A percentile compares a stretch with the other conserved stretches of the same genome.
phyloP scores from a whole-genome alignment of 2,329 filamentous ascomycete species.

The Talaromyces sp. region DNA sequence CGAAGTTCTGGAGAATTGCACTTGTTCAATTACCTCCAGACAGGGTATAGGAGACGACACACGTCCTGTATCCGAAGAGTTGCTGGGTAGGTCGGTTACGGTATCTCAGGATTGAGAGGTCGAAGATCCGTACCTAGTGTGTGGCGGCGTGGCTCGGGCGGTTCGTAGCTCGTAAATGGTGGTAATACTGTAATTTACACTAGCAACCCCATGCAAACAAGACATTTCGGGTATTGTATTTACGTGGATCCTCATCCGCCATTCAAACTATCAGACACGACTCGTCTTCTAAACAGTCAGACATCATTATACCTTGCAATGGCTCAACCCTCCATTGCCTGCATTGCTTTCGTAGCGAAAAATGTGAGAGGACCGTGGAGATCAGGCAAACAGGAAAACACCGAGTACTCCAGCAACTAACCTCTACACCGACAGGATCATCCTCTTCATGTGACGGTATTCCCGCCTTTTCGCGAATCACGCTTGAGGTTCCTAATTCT shows the following conservation, averaged over 20 bases:
- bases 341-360: conserved; percentile 88
- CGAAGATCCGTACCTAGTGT: conserved; percentile 9
- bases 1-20: not conserved
- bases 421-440: conserved; percentile 64
- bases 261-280: not conserved
- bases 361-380: conserved; percentile 52
- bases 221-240: not conserved
- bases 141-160: conserved; percentile 3
- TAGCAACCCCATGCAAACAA: not conserved
- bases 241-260: not conserved
- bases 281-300: not conserved
- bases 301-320: conserved; percentile 28
- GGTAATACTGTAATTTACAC: not conserved
- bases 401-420: not conserved
- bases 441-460: conserved; percentile 86
- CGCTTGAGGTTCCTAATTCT: conserved; percentile 84
- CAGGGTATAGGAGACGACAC: not conserved
- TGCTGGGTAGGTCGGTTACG: not conserved
- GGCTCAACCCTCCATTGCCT: conserved; percentile 72
- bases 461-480: conserved; percentile 64
- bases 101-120: conserved; percentile 9
- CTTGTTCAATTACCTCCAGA: not conserved
- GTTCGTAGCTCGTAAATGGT: not conserved
- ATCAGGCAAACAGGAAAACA: not conserved
- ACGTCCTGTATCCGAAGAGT: conserved; percentile 3